These are phyloP conservation scores for Acanthamoeba polyphaga DNA, from an alignment of 208 protist species.

Conservation along the genomic window DNA sequence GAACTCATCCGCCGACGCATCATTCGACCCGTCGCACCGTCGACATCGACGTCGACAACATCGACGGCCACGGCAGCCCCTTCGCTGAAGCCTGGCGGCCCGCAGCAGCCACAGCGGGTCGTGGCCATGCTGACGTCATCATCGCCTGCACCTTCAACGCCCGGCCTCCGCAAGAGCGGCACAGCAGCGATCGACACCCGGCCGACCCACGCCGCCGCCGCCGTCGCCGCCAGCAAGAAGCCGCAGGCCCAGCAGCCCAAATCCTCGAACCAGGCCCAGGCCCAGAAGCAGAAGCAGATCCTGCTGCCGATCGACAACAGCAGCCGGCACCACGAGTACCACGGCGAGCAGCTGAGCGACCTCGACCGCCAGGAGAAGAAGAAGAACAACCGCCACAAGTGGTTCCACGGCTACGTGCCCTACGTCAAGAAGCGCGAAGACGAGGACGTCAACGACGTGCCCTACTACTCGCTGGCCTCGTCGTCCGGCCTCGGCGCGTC, in stretches of 20 bases:
- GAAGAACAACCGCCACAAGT: not conserved
- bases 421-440: constrained; percentile 56
- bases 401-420: constrained; percentile 30
- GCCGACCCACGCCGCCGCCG: not conserved
- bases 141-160: not conserved
- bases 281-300: constrained; percentile 24
- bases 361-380: constrained; percentile 8
- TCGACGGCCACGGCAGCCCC: not conserved
- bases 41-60: not conserved
- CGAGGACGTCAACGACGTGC: constrained; percentile 10
- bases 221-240: not conserved
- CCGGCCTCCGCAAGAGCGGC: constrained; percentile 28
- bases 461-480: too few relatives aligned
- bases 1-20: constrained; percentile 41
- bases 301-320: constrained; percentile 56
- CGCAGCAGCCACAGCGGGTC: not conserved
- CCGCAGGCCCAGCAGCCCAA: not conserved
- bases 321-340: constrained; percentile 60
- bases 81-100: too few relatives aligned
- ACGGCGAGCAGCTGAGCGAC: constrained; percentile 57
- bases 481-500: not conserved
- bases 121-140: not conserved
- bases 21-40: not conserved
- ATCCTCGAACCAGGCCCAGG: not conserved
- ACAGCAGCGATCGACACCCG: not conserved